Evolutionary conservation across 129 eudicot genomes (phyloP), one percentile per base, ranked within the genome.

Genomic region (Sambucus nigra): DNA sequence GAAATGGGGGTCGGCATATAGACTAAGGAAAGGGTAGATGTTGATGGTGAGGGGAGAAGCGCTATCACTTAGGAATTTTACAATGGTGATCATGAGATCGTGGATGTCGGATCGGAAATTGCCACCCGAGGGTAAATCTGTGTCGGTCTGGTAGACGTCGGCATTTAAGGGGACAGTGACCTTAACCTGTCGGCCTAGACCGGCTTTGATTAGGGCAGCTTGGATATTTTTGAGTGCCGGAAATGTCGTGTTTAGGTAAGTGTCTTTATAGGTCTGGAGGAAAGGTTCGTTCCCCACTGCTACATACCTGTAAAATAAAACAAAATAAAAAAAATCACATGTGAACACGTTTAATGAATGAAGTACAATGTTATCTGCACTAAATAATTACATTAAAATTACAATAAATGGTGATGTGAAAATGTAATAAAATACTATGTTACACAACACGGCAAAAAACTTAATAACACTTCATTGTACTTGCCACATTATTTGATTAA

Each of bases 271-370:
- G 1, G 89, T 64, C 49, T 70, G 75, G 5, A 92, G 76, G 62
- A 92, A 92, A 0, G 96, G 99, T 52, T 92, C 99, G 27, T 92
- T 92, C 11, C 99, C 99, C 35, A 92, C 87, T 0, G 99, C 96
- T 4, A 92, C 82, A 7, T 77, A 82, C 69, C 99, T 92, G 64
- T 51, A 25, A 60, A 31, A 26, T 1, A 25, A 4, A 16, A 26
- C 27, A 14, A 42, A 35, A 31, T 4, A 15, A 31, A 3, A 31
- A 31, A 3, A 31, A 31, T 31, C n/a, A n/a, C n/a, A n/a, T n/a
- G n/a, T n/a, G 12, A 25, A 20, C 2, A 48, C 13, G 39, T 13
- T 16, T 3, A 8, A 23, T 3, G 7, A 39, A 57, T 5, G 10
- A 12, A 19, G 31, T 22, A 5, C 25, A 31, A 5, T 27, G n/a